Base-by-base conservation (phyloP, 306 rosid species). In the Fragaria ananassa region DNA sequence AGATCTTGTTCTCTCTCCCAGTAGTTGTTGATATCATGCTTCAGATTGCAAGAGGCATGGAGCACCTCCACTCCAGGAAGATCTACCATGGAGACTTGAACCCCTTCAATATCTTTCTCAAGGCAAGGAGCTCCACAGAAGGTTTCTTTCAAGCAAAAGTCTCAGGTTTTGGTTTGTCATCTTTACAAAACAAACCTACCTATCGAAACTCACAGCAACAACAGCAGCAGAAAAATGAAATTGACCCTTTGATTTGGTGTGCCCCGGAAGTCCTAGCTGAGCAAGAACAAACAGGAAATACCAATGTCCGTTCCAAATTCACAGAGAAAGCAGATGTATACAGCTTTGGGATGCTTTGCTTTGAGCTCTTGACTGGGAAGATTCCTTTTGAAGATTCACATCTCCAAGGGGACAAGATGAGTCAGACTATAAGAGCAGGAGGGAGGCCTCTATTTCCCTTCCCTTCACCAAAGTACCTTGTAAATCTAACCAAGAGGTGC, bases 401-500 rank as follows among this genome's bases (percentile, higher is more conserved):
- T 78, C 89, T 90, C 72, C 94, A 88, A 83, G 98, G 96, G 66
- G 93, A 88, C 11, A 86, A 89, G 79, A 89, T 85, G 25, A 86
- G 68, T 39, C 81, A 84, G 53, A 93, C 90, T 47, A 87, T 96
- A 58, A 83, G 82, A 79, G 92, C 91, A 7, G 99, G 98, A 54
- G 98, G 93, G 79, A 85, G 99, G 74, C 99, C 99, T 56, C 91
- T 96, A 21, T 96, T 96, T 65, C 96, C 99, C n/a, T 71, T 68
- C 63, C 90, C 82, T 65, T 85, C 93, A 5, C 99, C 99, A 2
- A 96, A 91, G 56, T 93, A 89, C 77, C 87, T 96, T 58, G 99
- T 91, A 9, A 91, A 57, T 62, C 77, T 96, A 79, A 91, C 93
- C 42, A 92, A 82, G 72, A 93, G 73, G 81, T 96, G 99, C 23